Conservation (phyloP, 208 protist species). For the Herpetomonas samuelpessoai region DNA sequence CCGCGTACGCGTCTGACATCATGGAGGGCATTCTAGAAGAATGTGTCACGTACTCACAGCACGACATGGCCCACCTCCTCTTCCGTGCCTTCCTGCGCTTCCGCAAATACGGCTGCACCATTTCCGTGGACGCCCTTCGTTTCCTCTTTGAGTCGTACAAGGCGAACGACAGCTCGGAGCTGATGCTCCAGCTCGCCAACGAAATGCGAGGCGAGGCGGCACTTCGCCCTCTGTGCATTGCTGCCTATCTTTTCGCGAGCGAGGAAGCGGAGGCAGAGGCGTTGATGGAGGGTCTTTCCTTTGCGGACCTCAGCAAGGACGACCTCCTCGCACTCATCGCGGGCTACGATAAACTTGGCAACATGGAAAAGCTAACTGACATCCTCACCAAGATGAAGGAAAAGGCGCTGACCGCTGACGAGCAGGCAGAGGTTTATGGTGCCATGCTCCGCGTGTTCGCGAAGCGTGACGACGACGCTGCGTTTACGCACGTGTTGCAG, state of each 20-base stretch:
- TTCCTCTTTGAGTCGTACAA: slow-evolving; percentile 89
- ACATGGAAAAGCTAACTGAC: slow-evolving; percentile 54
- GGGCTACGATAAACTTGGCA: slow-evolving; percentile 77
- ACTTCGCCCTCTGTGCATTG: slow-evolving; percentile 77
- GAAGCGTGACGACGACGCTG: slow-evolving; percentile 46
- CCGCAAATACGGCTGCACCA: slow-evolving; percentile 85
- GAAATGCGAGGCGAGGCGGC: slow-evolving; percentile 76
- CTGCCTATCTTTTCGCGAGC: slow-evolving; percentile 81
- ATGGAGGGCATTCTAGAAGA: slow-evolving; percentile 89
- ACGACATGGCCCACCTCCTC: slow-evolving; percentile 88
- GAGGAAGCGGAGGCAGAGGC: slow-evolving; percentile 57
- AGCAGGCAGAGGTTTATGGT: slow-evolving; percentile 34
- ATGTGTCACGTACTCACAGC: slow-evolving; percentile 82
- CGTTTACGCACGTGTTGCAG: slow-evolving; percentile 60
- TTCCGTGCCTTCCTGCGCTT: slow-evolving; percentile 89
- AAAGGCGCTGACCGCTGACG: slow-evolving; percentile 18
- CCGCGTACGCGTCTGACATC: slow-evolving; percentile 70
- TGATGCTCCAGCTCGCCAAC: slow-evolving; percentile 84
- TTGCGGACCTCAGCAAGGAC: slow-evolving; percentile 44
- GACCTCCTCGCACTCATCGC: slow-evolving; percentile 74
- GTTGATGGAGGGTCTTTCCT: slow-evolving; percentile 44
- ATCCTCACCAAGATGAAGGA: slow-evolving; percentile 32
- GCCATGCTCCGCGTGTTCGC: slow-evolving; percentile 66
- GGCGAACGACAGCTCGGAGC: slow-evolving; percentile 69
- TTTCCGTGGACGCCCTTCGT: slow-evolving; percentile 72